Base-by-base conservation (phyloP, 2,329 filamentous ascomycete genomes). In the Plectosphaerella sp. region DNA sequence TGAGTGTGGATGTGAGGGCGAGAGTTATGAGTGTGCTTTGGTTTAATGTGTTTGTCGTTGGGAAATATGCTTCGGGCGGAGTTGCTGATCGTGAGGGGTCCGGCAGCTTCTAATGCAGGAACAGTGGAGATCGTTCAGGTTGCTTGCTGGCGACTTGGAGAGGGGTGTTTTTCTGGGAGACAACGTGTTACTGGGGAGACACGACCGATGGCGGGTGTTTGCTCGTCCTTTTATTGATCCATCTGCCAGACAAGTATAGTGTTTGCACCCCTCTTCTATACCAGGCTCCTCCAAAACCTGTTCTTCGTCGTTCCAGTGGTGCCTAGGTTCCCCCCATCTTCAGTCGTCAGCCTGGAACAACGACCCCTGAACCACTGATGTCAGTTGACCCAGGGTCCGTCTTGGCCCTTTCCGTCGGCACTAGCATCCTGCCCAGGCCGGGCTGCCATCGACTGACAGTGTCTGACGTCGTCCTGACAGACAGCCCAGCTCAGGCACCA, bases 71-170 rank as follows among this genome's bases (percentile, higher is more conserved):
- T 18, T 43, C n/a, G n/a, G 10, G 16, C 5, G n/a, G 5, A 22
- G 22, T 41, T 43, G 16, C 41, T 43, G 41, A 43, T 43, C 41
- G 41, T 43, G 41, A 43, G 41, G 41, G 41, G 41, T 43, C 16
- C n/a, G 10, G n/a, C n/a, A 16, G 41, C 41, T 37, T 48, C 47
- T 48, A 39, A 48, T 48, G 47, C 47, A 48, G 47, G 47, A 48
- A 48, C 47, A 8, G 47, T 43, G 41, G 41, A 43, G 41, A 43
- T 16, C 28, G 28, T 33, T 10, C 28, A 33, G 28, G 28, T 33
- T 22, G 22, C 22, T 22, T 22, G 11, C 28, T 33, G 28, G 11
- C 28, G 28, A 9, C 8, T n/a, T n/a, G 8, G 28, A 12, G 8
- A 33, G 11, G 28, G 8, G 11, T 33, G 28, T 10, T 33, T 33